A percentile compares a stretch with the other conserved stretches of the same genome.
phyloP scores from a whole-genome alignment of 1,139 yeast species.

The Debaryomyces sp. region DNA sequence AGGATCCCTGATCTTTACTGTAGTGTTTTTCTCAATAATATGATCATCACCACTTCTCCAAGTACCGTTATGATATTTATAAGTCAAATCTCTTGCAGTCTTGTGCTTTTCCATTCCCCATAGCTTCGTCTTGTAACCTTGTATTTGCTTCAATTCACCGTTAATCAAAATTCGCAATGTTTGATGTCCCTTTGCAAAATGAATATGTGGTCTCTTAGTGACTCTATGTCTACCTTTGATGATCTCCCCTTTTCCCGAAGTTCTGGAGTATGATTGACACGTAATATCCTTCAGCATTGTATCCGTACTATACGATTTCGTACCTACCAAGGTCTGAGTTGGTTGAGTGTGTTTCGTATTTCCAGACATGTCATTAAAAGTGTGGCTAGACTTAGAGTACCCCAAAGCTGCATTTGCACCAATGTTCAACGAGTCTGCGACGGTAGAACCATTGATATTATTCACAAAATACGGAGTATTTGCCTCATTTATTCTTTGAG shows the following conservation, averaged over 20 bases:
- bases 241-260: slow-evolving; percentile 48
- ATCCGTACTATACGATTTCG: slow-evolving; percentile 36
- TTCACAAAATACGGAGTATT: slow-evolving; percentile 33
- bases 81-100: slow-evolving; percentile 62
- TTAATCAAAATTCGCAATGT: slow-evolving; percentile 68
- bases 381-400: slow-evolving; percentile 38
- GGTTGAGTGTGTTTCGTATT: slow-evolving; percentile 43
- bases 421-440: slow-evolving; percentile 15
- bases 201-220: slow-evolving; percentile 44
- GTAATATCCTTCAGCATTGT: slow-evolving; percentile 19
- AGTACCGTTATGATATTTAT: slow-evolving; percentile 59
- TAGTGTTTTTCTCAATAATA: slow-evolving; percentile 58
- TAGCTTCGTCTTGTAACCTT: slow-evolving; percentile 69
- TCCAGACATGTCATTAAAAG: slow-evolving; percentile 33
- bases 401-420: slow-evolving; percentile 26
- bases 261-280: slow-evolving; percentile 22
- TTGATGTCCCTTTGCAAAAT: slow-evolving; percentile 49
- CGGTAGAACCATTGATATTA: slow-evolving; percentile 21
- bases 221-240: slow-evolving; percentile 66
- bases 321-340: slow-evolving; percentile 31
- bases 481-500: slow-evolving; percentile 45
- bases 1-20: neutral
- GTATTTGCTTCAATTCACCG: slow-evolving; percentile 60
- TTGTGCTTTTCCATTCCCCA: slow-evolving; percentile 88
- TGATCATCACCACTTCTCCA: slow-evolving; percentile 90